A percentile compares a stretch with the other conserved stretches of the same genome.
Conservation (phyloP, 2,329 filamentous ascomycete genomes). For the Colletotrichum magnum region DNA sequence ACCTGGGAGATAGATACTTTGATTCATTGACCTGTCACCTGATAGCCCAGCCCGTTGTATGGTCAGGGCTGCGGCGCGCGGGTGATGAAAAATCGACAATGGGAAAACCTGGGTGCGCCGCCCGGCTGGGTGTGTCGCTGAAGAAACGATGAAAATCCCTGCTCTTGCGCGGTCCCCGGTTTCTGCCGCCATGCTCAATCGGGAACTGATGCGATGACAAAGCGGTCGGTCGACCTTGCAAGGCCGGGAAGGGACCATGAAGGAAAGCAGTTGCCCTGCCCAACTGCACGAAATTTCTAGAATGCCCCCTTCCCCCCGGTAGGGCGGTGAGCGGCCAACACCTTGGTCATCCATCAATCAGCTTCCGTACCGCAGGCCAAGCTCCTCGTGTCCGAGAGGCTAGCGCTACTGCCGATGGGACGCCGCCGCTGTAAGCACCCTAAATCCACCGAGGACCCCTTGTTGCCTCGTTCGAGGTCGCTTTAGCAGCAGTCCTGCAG, state of each 20-base stretch:
- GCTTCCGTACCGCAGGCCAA: background rate
- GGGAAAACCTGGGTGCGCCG: too few relatives aligned
- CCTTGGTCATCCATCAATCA: constrained; percentile 21
- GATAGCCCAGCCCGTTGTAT: background rate
- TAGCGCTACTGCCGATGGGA: background rate
- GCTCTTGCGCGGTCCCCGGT: background rate
- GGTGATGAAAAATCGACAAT: too few relatives aligned
- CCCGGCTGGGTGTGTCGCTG: background rate
- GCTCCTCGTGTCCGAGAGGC: background rate
- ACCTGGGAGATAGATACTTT: background rate
- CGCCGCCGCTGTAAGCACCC: background rate
- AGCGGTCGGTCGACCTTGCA: background rate
- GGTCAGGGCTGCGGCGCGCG: too few relatives aligned
- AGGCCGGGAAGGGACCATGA: background rate
- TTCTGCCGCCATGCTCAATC: background rate
- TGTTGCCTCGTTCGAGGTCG: background rate
- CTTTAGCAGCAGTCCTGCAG: background rate
- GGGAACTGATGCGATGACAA: constrained; percentile 11
- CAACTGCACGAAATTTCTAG: constrained; percentile 28
- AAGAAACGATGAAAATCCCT: constrained; percentile 21
- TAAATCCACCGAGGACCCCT: constrained; percentile 1
- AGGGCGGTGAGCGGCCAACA: constrained; percentile 15
- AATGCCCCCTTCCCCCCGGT: constrained; percentile 12
- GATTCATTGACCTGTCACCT: background rate
- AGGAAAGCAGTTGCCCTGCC: background rate